Base-by-base conservation (phyloP, 768 basidiomycete species). In the Basidioascus undulatus region DNA sequence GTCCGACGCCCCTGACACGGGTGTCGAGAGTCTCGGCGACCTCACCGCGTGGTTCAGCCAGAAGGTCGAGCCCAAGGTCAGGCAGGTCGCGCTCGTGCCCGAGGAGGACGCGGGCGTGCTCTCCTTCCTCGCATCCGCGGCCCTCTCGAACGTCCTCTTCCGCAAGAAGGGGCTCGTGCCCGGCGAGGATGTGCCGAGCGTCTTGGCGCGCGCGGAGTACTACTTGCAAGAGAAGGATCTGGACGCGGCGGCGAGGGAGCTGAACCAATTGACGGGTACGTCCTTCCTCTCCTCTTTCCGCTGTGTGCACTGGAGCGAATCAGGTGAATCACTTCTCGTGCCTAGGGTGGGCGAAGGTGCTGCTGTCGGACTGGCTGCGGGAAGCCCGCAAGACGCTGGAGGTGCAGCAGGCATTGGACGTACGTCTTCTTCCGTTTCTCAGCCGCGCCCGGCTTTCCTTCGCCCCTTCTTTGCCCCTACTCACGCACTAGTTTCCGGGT, bases 181-280 rank as follows among this genome's bases (percentile, higher is more conserved):
- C 31, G 87, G 87, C 3, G 60, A 69, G 40, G 89, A 96, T 55
- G 79, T 86, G 25, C 61, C 82, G 42, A 83, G 79, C 51, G 76
- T 83, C 42, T 55, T 98, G 27, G 73, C 86, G 4, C 64, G 92
- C 36, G 86, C 86, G 5, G 82, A 92, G 61, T 73, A 78, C 55
- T 70, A 80, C 57, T 59, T 96, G 54, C 75, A 75, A 45, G 81
- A 87, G 62, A 86, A 92, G 65, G 83, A 94, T 53, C 59, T 98
- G 44, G 89, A 87, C 49, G 49, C 57, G 10, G 89, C 89, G 16
- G 64, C 86, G 27, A 66, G 89, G 41, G 87, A 94, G 60, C 64
- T 94, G 23, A 98, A 94, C 57, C 78, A 83, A 58, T 61, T 98
- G 41, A 70, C 65, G 26, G 89, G 87, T 2, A 71, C 77, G 44